phyloP scores from a whole-genome alignment of 257 asterid species.

The Solanum chiquidenum region DNA sequence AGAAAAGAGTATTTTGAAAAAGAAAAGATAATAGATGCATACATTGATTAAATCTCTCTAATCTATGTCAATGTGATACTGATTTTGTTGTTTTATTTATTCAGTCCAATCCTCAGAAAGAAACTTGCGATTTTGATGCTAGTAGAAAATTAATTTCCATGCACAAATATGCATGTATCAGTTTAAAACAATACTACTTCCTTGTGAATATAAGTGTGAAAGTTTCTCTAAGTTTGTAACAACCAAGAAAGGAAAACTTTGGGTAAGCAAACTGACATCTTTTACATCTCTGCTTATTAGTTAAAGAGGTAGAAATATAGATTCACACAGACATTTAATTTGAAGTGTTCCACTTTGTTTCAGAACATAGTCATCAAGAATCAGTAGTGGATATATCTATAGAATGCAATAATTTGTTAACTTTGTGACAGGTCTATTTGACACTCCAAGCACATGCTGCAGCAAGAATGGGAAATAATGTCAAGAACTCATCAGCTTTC shows the following conservation, averaged over 20 bases:
- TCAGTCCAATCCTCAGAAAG: background rate
- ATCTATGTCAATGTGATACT: background rate
- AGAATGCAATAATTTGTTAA: conserved; percentile 5
- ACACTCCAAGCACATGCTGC: conserved; percentile 76
- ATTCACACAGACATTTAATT: background rate
- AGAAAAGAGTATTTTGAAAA: background rate
- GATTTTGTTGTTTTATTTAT: background rate
- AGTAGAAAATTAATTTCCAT: background rate
- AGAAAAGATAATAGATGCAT: background rate
- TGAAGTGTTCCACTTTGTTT: background rate
- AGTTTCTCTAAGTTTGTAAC: background rate
- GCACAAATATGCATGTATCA: background rate
- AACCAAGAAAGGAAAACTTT: background rate
- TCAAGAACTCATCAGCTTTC: conserved; percentile 85
- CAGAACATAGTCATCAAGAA: background rate
- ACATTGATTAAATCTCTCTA: background rate
- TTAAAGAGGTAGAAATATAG: background rate
- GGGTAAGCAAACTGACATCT: background rate
- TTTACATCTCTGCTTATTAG: background rate
- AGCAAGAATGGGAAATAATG: conserved; percentile 60
- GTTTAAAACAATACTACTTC: background rate
- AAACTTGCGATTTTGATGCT: background rate
- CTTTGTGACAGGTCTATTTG: conserved; percentile 60
- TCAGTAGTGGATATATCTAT: background rate
- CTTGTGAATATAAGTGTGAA: background rate